Evolutionary conservation across 805 yeast genomes (phyloP), one percentile per base, ranked within the genome.

Genomic region (Ogataea zsoltii): DNA sequence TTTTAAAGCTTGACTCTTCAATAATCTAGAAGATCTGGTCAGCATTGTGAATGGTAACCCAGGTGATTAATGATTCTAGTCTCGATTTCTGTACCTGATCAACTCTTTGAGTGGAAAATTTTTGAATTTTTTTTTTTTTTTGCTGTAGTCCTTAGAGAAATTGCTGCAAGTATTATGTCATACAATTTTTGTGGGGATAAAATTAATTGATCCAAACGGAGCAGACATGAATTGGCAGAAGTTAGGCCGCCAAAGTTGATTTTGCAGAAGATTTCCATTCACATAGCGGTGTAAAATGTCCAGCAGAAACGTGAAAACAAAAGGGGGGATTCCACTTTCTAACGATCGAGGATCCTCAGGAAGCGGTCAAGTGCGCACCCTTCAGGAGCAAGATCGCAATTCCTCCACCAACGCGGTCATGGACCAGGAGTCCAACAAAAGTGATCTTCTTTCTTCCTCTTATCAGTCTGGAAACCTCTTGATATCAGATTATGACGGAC

Each of bases 381-480:
- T 35, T 2, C 38, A 35, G 12, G 38, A 35, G 2, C 31, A 25
- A 9, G 38, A 35, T 15, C 35, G 34, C 18, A 41, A 32, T 19
- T 42, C 31, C 13, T 41, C 43, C 14, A 44, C 42, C 14, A 41
- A 28, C 11, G 46, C 50, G 3, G 41, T 48, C 5, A 44, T 37
- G 3, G 50, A 33, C 13, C 38, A 33, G 4, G 49, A 43, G 4
- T 48, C 52, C 35, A 42, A 34, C n/a, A 35, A 25, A 25, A 49
- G 49, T 23, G 49, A 29, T 18, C 41, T 31, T 13, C 16, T 23
- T n/a, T 38, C 48, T 25, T 36, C 42, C 10, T 36, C 42, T 7
- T 26, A 13, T 14, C 45, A 35, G 14, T 28, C 45, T 7, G 45
- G 40, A 2, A 34, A 28, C 30, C 30, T 35, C 11, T n/a, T 41